A percentile compares a stretch with the other conserved stretches of the same genome.
phyloP scores from a whole-genome alignment of 2,329 filamentous ascomycete genomes.

The Cercospora citrullina region DNA sequence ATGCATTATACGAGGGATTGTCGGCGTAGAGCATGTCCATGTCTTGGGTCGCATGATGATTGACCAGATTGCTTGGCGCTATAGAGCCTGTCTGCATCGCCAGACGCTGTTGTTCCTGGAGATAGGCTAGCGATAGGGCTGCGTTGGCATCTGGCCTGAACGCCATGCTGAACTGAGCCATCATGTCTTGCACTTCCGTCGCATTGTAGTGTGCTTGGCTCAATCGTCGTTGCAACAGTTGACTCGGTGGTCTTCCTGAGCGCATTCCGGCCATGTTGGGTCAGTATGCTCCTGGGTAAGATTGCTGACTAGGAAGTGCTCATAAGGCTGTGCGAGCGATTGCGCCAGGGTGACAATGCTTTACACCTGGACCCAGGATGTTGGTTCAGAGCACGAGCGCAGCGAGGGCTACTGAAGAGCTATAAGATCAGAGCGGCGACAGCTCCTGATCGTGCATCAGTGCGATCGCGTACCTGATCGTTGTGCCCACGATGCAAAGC shows the following conservation, averaged over 20 bases:
- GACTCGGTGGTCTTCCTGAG: conserved; percentile 24
- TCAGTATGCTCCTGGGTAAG: not conserved
- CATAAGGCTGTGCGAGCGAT: not conserved
- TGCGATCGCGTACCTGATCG: conserved; percentile 15
- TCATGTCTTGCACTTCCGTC: conserved; percentile 31
- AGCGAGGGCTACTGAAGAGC: not conserved
- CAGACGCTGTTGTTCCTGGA: conserved; percentile 26
- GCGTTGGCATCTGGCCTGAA: conserved; percentile 32
- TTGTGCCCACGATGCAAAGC: conserved; percentile 23
- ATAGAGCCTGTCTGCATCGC: conserved; percentile 25
- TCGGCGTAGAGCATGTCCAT: conserved; percentile 21
- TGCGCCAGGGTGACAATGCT: not conserved
- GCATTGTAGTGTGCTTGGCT: conserved; percentile 32
- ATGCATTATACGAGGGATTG: conserved; percentile 16
- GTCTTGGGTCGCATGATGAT: conserved; percentile 16
- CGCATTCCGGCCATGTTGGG: conserved; percentile 28
- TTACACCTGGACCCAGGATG: not conserved
- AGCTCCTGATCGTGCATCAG: conserved; percentile 22
- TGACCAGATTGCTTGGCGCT: conserved; percentile 29
- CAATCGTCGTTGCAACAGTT: conserved; percentile 31
- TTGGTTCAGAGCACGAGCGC: not conserved
- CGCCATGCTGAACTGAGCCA: conserved; percentile 35
- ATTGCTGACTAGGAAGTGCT: not conserved
- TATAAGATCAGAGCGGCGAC: conserved; percentile 12
- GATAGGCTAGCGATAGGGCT: conserved; percentile 22